Evolutionary conservation across 1,139 yeast genomes (phyloP).

Genomic region (Pichia sp.): DNA sequence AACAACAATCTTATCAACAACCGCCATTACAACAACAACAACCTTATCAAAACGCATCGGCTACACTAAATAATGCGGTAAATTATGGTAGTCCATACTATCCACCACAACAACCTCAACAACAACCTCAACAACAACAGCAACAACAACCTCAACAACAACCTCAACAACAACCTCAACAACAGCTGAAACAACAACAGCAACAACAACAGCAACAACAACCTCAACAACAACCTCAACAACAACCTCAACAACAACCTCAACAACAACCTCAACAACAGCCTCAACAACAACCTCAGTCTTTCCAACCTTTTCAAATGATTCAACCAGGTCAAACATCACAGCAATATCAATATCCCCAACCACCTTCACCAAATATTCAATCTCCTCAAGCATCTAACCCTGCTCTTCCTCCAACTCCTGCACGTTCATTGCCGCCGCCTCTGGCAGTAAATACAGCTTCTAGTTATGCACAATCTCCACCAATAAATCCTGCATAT

Average conservation of each 20-base stretch:
- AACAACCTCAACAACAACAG: background rate
- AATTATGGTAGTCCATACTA: slow-evolving; percentile 5
- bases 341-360: background rate
- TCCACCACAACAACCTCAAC: background rate
- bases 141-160: background rate
- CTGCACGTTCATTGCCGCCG: background rate
- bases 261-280: background rate
- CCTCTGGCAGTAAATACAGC: background rate
- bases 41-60: background rate
- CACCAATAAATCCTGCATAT: background rate
- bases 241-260: background rate
- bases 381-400: background rate
- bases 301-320: background rate
- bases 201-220: background rate
- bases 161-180: background rate
- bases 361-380: background rate
- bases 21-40: slow-evolving; percentile 5
- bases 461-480: background rate
- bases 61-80: slow-evolving; percentile 1
- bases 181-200: background rate
- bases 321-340: background rate
- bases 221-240: background rate
- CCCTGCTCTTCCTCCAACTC: background rate
- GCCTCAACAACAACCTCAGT: background rate
- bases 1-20: slow-evolving; percentile 3